Evolutionary conservation across 352 stramenopile genomes (phyloP), one percentile per base, ranked within the genome.

Genomic region (Aphanomyces astaci): DNA sequence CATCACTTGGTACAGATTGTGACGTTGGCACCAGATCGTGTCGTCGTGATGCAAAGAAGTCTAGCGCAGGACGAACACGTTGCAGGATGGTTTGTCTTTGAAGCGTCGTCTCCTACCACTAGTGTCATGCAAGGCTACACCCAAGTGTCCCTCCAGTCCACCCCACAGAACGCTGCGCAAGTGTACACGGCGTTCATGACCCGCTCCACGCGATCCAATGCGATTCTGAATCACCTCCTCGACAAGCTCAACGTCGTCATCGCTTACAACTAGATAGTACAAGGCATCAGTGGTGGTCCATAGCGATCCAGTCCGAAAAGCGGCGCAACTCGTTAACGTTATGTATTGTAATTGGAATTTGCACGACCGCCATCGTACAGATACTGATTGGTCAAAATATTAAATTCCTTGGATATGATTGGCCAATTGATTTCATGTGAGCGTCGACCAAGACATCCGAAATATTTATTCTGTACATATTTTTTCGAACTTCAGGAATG

Each of bases 1-100:
- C 31, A 51, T n/a, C 56, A 49, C 19, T 32, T 49, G 9, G 11
- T 51, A 24, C 1, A 19, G 19, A 46, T 9, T 17, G 17, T 46
- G 9, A 17, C 39, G 9, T 17, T 9, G 39, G 28, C 46, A n/a
- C 24, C 15, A 4, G 43, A 49, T 27, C 56, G 56, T 28, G 56
- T 64, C 36, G 31, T 64, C 43, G 30, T 64, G 30, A 64, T 64
- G 56, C 31, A 64, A 28, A 28, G 56, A n/a, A 51, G 28, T 27
- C 22, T 64, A 13, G 30, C 27, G 30, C 49, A 51, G 30, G 56
- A 64, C 43, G 56, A 49, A 27, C n/a, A n/a, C n/a, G n/a, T n/a
- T 51, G 56, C 56, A 3, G 36, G n/a, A 4, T 64, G 56, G 56
- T 64, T 24, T 24, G 31, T 24, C 32, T 64, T 49, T 49, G 56